These are phyloP conservation scores for Sanghuangporus baumii DNA, from an alignment of 1,284 basidiomycete genomes.

Conservation along the genomic window DNA sequence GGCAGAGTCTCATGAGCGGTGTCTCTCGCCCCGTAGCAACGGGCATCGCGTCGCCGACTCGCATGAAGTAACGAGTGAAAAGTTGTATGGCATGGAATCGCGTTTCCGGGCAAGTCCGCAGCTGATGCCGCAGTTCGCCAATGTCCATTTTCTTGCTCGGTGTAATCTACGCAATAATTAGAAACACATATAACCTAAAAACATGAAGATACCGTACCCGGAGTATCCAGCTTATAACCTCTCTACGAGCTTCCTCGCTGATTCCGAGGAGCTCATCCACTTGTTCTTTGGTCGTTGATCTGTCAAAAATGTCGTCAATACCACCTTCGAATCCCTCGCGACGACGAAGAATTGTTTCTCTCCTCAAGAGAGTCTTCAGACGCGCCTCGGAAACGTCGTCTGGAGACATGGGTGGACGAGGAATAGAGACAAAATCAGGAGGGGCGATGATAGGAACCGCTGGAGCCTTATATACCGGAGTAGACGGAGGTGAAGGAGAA, in stretches of 20 bases:
- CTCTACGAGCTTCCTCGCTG: constrained; percentile 5
- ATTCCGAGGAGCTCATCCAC: constrained; percentile 14
- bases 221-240: constrained; percentile 16
- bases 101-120: constrained; percentile 15
- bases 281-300: constrained; percentile 5
- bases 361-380: constrained; percentile 9
- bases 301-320: constrained; percentile 9
- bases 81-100: constrained; percentile 16
- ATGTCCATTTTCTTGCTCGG: constrained; percentile 14
- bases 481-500: not conserved
- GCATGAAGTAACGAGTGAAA: constrained; percentile 16
- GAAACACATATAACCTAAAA: not conserved
- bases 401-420: constrained; percentile 4
- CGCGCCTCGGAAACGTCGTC: constrained; percentile 15
- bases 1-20: constrained; percentile 14
- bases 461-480: not conserved
- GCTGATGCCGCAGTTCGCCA: constrained; percentile 8
- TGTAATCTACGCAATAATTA: constrained; percentile 5
- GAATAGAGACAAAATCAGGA: constrained; percentile 8
- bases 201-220: constrained; percentile 1
- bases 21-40: constrained; percentile 14
- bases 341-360: constrained; percentile 1
- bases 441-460: constrained; percentile 15
- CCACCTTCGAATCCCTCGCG: constrained; percentile 15
- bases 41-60: constrained; percentile 16